phyloP scores from a whole-genome alignment of 2,329 filamentous ascomycete species.

The Aspergillus sp. region DNA sequence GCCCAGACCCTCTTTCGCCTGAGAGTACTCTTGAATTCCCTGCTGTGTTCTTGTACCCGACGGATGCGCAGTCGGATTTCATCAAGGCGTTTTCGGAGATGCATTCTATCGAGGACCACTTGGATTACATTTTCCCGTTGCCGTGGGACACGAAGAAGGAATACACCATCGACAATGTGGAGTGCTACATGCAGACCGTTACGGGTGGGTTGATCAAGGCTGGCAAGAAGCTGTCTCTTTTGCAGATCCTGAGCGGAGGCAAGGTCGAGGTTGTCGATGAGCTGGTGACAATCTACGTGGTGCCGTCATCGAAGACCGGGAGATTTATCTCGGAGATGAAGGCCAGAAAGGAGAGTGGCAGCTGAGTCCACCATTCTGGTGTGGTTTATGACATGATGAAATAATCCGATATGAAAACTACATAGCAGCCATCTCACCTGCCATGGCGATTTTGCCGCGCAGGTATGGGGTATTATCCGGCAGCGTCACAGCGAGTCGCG shows the following conservation, averaged over 20 bases:
- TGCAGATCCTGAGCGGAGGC: constrained; percentile 67
- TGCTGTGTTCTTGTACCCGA: constrained; percentile 75
- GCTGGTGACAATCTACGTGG: constrained; percentile 71
- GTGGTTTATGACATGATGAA: neutral
- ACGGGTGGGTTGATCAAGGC: constrained; percentile 78
- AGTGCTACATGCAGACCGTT: constrained; percentile 83
- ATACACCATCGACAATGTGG: constrained; percentile 62
- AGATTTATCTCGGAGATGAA: constrained; percentile 85
- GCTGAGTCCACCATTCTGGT: neutral
- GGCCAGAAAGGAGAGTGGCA: constrained; percentile 50
- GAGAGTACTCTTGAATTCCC: constrained; percentile 69
- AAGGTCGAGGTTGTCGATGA: constrained; percentile 85
- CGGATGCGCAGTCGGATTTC: constrained; percentile 77
- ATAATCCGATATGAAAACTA: too few relatives aligned
- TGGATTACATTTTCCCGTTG: constrained; percentile 77
- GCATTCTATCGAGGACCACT: constrained; percentile 66
- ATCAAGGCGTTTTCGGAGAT: constrained; percentile 79
- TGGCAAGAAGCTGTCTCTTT: constrained; percentile 72
- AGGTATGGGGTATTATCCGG: too few relatives aligned
- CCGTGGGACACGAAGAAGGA: constrained; percentile 71
- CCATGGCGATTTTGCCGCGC: too few relatives aligned
- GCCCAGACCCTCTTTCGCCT: constrained; percentile 66
- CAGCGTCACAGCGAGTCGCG: too few relatives aligned
- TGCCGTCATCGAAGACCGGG: constrained; percentile 63
- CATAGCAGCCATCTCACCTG: too few relatives aligned